Percentiles rank a stretch among this genome's conserved stretches.
Evolutionary conservation across 345 rosid species (phyloP).

Genomic region (Eucalyptus virginea): DNA sequence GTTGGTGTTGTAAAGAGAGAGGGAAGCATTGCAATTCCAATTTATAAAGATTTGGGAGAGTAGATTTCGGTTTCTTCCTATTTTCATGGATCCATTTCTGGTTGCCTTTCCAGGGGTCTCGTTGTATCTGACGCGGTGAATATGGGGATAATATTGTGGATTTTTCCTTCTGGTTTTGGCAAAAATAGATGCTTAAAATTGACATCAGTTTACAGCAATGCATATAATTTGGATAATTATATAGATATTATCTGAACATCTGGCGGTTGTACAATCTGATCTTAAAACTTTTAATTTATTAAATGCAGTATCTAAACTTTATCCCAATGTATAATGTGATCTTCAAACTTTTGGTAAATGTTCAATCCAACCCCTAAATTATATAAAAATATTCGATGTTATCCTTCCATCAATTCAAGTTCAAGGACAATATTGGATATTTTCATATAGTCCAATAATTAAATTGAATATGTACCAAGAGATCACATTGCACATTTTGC

Average conservation of each 20-base stretch:
- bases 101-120: neutral
- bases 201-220: neutral
- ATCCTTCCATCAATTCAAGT: too few relatives aligned
- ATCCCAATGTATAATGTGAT: neutral
- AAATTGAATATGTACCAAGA: too few relatives aligned
- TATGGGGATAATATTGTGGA: neutral
- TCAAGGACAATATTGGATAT: neutral
- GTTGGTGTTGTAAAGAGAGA: neutral
- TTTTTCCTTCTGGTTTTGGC: neutral
- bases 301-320: too few relatives aligned
- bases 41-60: neutral
- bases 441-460: too few relatives aligned
- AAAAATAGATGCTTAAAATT: neutral
- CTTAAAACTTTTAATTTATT: too few relatives aligned
- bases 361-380: neutral
- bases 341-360: too few relatives aligned
- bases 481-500: neutral
- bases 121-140: neutral
- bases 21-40: neutral
- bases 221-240: neutral
- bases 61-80: neutral
- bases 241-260: neutral
- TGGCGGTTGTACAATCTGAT: accelerated
- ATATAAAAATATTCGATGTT: too few relatives aligned
- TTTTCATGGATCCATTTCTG: neutral